Evolutionary conservation across 1,284 basidiomycete genomes (phyloP).

Genomic region (Pseudomicrostroma phylloplanum): DNA sequence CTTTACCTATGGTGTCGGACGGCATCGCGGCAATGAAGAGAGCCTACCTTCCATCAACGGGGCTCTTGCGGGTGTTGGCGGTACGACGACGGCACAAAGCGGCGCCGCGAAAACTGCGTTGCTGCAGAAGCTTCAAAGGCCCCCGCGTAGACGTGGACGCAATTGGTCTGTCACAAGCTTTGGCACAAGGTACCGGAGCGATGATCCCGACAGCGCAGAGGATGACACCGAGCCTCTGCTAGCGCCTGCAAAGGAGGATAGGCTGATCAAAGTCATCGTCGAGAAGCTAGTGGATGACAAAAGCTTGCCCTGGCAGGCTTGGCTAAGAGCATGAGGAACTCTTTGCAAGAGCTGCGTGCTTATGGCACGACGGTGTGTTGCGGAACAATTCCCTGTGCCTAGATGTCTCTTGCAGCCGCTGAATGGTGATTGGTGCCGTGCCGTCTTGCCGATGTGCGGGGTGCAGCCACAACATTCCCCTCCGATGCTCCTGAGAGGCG

Average conservation of each 20-base stretch:
- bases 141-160: neutral
- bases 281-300: slow-evolving; percentile 25
- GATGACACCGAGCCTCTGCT: neutral
- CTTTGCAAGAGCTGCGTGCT: neutral
- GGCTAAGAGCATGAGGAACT: slow-evolving; percentile 1
- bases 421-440: neutral
- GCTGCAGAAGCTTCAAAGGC: neutral
- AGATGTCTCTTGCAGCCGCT: too few species aligned
- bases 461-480: neutral
- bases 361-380: neutral
- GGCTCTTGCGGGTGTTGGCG: neutral
- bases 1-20: neutral
- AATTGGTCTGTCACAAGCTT: neutral
- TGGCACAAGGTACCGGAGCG: neutral
- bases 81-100: neutral
- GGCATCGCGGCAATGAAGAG: neutral
- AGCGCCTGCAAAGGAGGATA: too few species aligned
- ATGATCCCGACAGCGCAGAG: neutral
- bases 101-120: slow-evolving; percentile 1
- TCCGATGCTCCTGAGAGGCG: too few species aligned
- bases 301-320: slow-evolving; percentile 23
- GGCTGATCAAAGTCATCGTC: slow-evolving; percentile 22
- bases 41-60: neutral
- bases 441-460: neutral
- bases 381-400: too few species aligned